These are phyloP conservation scores for Cyberlindnera galapagoensis DNA, from an alignment of 805 yeast genomes.

Conservation along the genomic window DNA sequence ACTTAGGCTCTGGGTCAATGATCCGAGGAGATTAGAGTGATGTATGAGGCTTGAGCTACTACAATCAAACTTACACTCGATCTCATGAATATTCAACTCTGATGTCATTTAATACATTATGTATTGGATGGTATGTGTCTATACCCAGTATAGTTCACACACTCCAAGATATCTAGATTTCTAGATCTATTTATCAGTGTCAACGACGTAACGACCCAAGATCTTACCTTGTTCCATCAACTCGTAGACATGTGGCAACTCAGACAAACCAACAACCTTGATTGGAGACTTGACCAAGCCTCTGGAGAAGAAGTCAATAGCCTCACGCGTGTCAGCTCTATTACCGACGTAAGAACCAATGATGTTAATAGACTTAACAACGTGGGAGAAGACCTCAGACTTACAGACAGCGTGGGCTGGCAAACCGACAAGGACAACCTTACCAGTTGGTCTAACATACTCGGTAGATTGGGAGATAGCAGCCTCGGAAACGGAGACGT, in stretches of 20 bases:
- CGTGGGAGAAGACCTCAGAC: slow-evolving; percentile 48
- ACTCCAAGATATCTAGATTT: not conserved
- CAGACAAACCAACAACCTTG: slow-evolving; percentile 69
- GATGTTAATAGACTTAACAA: slow-evolving; percentile 47
- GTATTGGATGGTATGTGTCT: too few relatives aligned
- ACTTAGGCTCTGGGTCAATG: too few relatives aligned
- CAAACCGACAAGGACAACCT: slow-evolving; percentile 54
- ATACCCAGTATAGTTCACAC: too few relatives aligned
- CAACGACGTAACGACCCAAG: slow-evolving; percentile 61
- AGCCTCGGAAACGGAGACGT: slow-evolving; percentile 39
- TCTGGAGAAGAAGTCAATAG: slow-evolving; percentile 64
- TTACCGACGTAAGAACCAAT: slow-evolving; percentile 83
- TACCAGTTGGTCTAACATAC: slow-evolving; percentile 55
- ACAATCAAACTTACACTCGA: too few relatives aligned
- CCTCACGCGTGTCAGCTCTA: slow-evolving; percentile 81
- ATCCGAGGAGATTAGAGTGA: too few relatives aligned
- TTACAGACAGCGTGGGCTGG: slow-evolving; percentile 54
- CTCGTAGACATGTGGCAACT: slow-evolving; percentile 62
- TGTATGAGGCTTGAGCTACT: too few relatives aligned
- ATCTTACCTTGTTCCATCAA: slow-evolving; percentile 81
- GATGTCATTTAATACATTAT: not conserved
- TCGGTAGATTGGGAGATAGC: slow-evolving; percentile 46
- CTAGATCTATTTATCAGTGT: slow-evolving; percentile 10
- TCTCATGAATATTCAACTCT: not conserved
- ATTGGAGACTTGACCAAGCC: slow-evolving; percentile 70